Percentiles rank a stretch among this genome's conserved stretches.
Evolutionary conservation across 2,329 filamentous ascomycete species (phyloP).

Genomic region (Fusarium heterosporum): DNA sequence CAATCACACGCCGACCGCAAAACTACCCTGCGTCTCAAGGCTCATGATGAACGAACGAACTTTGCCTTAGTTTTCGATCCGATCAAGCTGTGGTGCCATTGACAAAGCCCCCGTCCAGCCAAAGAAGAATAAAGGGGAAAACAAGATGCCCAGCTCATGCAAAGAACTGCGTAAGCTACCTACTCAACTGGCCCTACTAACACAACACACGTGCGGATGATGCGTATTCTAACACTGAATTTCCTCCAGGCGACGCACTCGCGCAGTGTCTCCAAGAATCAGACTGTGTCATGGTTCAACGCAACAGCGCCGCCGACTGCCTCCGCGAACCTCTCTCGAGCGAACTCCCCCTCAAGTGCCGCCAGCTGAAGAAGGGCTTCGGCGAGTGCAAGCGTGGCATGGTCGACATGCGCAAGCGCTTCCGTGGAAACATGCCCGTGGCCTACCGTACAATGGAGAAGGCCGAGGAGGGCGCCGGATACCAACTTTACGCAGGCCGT

Average conservation of each 20-base stretch:
- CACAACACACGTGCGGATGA: background rate
- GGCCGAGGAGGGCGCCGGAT: constrained; percentile 68
- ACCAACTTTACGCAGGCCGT: constrained; percentile 84
- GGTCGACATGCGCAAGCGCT: constrained; percentile 99
- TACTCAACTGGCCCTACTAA: background rate
- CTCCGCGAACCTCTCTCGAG: constrained; percentile 84
- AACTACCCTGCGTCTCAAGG: constrained; percentile 23
- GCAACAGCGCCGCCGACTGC: constrained; percentile 88
- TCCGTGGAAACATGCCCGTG: constrained; percentile 92
- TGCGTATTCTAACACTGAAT: constrained; percentile 1
- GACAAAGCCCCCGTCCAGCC: constrained; percentile 35
- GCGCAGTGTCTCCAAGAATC: constrained; percentile 95
- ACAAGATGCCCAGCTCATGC: constrained; percentile 91
- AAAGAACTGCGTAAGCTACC: constrained; percentile 87
- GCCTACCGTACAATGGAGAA: constrained; percentile 68
- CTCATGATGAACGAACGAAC: constrained; percentile 10
- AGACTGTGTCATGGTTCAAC: constrained; percentile 94
- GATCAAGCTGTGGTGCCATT: constrained; percentile 36
- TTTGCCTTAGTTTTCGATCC: constrained; percentile 39
- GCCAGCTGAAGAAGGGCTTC: constrained; percentile 92
- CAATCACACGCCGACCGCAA: constrained; percentile 48
- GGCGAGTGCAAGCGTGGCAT: constrained; percentile 95
- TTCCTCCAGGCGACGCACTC: constrained; percentile 80
- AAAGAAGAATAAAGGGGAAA: constrained; percentile 43
- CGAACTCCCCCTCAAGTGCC: constrained; percentile 86